phyloP scores from a whole-genome alignment of 805 yeast genomes.

The Clavispora fructus region DNA sequence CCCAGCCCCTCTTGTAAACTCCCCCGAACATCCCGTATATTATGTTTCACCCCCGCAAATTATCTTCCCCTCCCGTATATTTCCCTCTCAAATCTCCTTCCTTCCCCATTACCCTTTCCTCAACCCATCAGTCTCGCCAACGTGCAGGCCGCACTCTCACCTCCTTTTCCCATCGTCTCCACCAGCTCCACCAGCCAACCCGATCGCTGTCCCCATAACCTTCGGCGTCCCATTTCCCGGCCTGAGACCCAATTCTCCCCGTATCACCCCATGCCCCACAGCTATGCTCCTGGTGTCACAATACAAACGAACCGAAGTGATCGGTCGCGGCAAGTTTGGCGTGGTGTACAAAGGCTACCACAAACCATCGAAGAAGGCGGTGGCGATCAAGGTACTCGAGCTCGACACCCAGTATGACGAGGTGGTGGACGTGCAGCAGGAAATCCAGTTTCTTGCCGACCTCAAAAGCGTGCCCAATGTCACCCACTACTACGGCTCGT shows the following conservation, averaged over 20 bases:
- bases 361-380: conserved; percentile 64
- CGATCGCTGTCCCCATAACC: too few relatives aligned
- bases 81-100: too few relatives aligned
- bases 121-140: too few relatives aligned
- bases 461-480: conserved; percentile 85
- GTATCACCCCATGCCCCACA: background rate
- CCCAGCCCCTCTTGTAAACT: too few relatives aligned
- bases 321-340: conserved; percentile 97
- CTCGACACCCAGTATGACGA: conserved; percentile 93
- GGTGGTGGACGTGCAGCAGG: conserved; percentile 90
- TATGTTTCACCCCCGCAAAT: too few relatives aligned
- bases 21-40: too few relatives aligned
- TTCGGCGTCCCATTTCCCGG: too few relatives aligned
- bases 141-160: background rate
- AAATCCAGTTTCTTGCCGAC: conserved; percentile 79
- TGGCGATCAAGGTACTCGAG: conserved; percentile 90
- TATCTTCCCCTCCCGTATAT: too few relatives aligned
- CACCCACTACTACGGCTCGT: conserved; percentile 87
- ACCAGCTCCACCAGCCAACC: background rate
- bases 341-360: conserved; percentile 86
- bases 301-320: conserved; percentile 80
- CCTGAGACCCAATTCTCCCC: background rate
- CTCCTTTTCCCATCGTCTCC: background rate
- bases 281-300: conserved; percentile 10
- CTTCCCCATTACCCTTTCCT: too few relatives aligned